Base-by-base conservation (phyloP, 2,329 filamentous ascomycete genomes). In the Coniochaeta prunicola region DNA sequence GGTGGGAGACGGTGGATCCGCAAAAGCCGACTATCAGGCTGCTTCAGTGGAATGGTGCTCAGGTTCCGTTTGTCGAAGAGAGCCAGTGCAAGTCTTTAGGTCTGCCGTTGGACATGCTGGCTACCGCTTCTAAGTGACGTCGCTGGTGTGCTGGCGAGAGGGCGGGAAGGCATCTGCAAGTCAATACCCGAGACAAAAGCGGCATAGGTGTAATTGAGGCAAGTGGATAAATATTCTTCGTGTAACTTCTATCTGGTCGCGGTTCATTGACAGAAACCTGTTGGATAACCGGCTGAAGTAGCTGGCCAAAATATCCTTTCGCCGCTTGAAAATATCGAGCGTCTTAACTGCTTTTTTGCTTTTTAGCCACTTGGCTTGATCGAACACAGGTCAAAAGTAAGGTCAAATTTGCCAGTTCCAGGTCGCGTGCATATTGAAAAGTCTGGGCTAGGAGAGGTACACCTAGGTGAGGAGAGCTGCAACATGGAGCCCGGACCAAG, bases 1-100 rank as follows among this genome's bases (percentile, higher is more conserved):
- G 38, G 33, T 74, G 73, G 72, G 63, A 65, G 34, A 28, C 60
- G 6, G 70, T 67, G 4, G 31, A 58, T 2, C 53, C 58, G 6
- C 38, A 58, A 10, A 33, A 40, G 17, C 65, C 66, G 34, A 63
- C 59, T 9, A 48, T 66, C 62, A 64, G 67, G 58, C 13, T 70
- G 24, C 53, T 70, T 61, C 68, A 69, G 65, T 67, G 65, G 67
- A 60, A 68, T 55, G 64, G 64, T 36, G 58, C 40, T 30, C 63
- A 66, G 63, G 63, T 64, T 21, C 60, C 56, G 40, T 65, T 69
- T 57, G 60, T 56, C 9, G 61, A 67, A 34, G 45, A 58, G 13
- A 63, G 61, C 45, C 53, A 63, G 21, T 70, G 67, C 54, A 40
- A 57, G 3, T 64, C 62, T 28, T 45, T 70, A 31, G 64, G 64